These are phyloP conservation scores for Daldinia eschscholtzii DNA, from an alignment of 2,329 filamentous ascomycete genomes.

Conservation along the genomic window DNA sequence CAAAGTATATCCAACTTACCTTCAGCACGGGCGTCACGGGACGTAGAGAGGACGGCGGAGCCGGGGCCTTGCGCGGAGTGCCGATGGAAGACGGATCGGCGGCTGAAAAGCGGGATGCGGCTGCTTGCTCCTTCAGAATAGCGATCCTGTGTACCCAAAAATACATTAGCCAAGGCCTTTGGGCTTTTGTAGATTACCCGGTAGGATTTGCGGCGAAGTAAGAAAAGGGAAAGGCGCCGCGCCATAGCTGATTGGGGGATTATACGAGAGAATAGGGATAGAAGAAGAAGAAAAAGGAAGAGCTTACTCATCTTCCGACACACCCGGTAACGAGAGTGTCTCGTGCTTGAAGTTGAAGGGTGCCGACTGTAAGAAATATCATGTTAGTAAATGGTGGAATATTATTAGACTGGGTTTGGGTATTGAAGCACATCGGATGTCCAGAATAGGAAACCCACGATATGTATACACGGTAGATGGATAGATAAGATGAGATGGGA, in stretches of 20 bases:
- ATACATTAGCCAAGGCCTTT: conserved; percentile 19
- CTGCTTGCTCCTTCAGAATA: conserved; percentile 66
- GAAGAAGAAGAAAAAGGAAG: conserved; percentile 16
- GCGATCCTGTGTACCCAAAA: conserved; percentile 56
- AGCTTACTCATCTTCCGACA: conserved; percentile 71
- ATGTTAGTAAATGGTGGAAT: conserved; percentile 6
- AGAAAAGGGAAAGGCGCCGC: neutral
- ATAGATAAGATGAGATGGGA: neutral
- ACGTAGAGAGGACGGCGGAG: conserved; percentile 41
- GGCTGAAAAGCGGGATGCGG: conserved; percentile 61
- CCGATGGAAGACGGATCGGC: conserved; percentile 41
- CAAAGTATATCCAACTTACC: conserved; percentile 35
- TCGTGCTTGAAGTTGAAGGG: conserved; percentile 71
- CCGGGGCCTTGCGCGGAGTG: conserved; percentile 47
- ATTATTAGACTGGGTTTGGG: conserved; percentile 1
- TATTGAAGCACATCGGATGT: conserved; percentile 3
- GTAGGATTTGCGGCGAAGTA: conserved; percentile 27
- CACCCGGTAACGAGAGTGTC: conserved; percentile 64
- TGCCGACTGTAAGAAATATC: conserved; percentile 61
- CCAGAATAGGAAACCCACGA: conserved; percentile 7
- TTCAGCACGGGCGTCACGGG: conserved; percentile 39
- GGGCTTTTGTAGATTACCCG: conserved; percentile 2
- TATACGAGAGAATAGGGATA: conserved; percentile 19
- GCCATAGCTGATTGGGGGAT: conserved; percentile 19
- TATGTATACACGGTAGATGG: neutral